Conservation (phyloP, 148 eudicot genomes). For the Dysphania ambrosioides region DNA sequence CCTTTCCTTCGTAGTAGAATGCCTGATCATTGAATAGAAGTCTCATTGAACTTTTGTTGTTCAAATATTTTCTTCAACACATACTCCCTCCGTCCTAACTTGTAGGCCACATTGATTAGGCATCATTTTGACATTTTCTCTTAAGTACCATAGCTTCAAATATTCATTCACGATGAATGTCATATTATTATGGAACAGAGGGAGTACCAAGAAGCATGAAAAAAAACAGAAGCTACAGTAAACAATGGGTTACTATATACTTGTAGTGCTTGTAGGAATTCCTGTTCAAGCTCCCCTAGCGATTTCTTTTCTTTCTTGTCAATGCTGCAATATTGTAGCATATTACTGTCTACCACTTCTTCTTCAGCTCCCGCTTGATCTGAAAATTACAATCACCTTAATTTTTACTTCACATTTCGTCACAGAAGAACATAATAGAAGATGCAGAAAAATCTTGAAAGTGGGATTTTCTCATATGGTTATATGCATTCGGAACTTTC, state of each 20-base stretch:
- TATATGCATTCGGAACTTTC: neutral
- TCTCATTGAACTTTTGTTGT: neutral
- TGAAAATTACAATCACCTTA: slow-evolving; percentile 34
- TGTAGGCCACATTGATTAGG: no score
- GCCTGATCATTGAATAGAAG: slow-evolving; percentile 40
- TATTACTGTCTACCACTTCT: slow-evolving; percentile 78
- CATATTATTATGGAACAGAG: no score
- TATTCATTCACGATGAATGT: no score
- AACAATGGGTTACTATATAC: slow-evolving; percentile 34
- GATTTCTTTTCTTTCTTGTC: slow-evolving; percentile 75
- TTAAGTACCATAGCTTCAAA: no score
- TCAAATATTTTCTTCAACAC: no score
- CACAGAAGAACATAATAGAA: neutral
- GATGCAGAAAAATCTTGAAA: neutral
- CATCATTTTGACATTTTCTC: no score
- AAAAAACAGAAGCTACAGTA: neutral
- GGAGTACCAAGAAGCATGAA: neutral
- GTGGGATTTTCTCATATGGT: neutral
- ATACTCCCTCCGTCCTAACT: no score
- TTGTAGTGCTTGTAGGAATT: slow-evolving; percentile 94
- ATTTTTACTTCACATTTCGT: neutral
- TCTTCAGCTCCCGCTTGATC: slow-evolving; percentile 56
- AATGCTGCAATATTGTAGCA: slow-evolving; percentile 78
- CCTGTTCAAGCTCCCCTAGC: slow-evolving; percentile 92
- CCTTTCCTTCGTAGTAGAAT: slow-evolving; percentile 96